Conservation (phyloP, 2,329 filamentous ascomycete genomes). For the Hypoxylon sp. region DNA sequence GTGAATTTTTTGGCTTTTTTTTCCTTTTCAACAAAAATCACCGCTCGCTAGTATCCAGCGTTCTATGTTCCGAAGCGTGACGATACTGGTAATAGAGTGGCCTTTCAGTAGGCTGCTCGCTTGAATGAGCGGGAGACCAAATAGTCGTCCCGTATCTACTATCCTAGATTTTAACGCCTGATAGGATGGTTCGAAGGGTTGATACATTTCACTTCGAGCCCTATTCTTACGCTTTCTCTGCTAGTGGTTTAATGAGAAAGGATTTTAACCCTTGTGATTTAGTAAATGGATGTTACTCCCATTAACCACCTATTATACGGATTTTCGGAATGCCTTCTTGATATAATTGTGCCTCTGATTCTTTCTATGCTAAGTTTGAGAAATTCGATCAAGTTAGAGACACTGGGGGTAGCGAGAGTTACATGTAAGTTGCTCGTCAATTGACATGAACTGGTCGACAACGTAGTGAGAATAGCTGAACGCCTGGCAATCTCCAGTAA, state of each 20-base stretch:
- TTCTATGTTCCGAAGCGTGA: slow-evolving; percentile 53
- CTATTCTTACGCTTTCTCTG: neutral
- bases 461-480: neutral
- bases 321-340: neutral
- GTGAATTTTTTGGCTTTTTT: slow-evolving; percentile 13
- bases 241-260: neutral
- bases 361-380: neutral
- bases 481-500: neutral
- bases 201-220: slow-evolving; percentile 67
- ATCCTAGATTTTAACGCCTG: slow-evolving; percentile 82
- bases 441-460: neutral
- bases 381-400: neutral
- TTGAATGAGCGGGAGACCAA: slow-evolving; percentile 55
- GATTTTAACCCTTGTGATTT: too few species aligned
- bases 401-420: neutral
- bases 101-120: slow-evolving; percentile 54
- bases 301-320: neutral
- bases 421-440: neutral
- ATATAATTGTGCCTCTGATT: neutral
- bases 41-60: slow-evolving; percentile 51
- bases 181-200: slow-evolving; percentile 88
- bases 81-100: slow-evolving; percentile 52
- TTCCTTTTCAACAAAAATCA: slow-evolving; percentile 45
- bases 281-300: too few species aligned
- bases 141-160: slow-evolving; percentile 85